phyloP scores from a whole-genome alignment of 768 basidiomycete genomes.

The Suillus subalutaceus region DNA sequence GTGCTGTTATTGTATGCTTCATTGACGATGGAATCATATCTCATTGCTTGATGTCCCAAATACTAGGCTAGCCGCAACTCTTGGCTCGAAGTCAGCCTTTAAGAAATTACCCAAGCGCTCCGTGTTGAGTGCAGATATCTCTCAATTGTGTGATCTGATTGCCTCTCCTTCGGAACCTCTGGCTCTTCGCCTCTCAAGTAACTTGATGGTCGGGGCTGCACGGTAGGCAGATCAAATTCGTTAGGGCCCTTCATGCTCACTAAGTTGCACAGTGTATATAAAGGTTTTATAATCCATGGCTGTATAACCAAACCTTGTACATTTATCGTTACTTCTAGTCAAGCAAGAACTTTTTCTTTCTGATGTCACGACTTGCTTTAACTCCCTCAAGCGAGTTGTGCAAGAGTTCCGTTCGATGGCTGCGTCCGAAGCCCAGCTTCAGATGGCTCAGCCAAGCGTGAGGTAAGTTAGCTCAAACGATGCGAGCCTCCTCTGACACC shows the following conservation, averaged over 20 bases:
- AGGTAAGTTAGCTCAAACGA: conserved; percentile 45
- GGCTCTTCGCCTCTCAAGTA: conserved; percentile 84
- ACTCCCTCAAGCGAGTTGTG: conserved; percentile 77
- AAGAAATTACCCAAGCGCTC: conserved; percentile 82
- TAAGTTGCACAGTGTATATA: conserved; percentile 44
- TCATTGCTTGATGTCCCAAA: conserved; percentile 3
- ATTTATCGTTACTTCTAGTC: conserved; percentile 44
- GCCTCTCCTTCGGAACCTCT: conserved; percentile 84
- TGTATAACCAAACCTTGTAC: background rate
- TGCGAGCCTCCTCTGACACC: conserved; percentile 8
- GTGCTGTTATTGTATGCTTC: conserved; percentile 40
- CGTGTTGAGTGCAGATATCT: conserved; percentile 83
- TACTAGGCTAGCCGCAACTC: conserved; percentile 84
- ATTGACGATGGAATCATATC: background rate
- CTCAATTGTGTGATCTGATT: conserved; percentile 79
- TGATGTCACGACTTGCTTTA: conserved; percentile 80
- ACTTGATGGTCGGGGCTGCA: conserved; percentile 87
- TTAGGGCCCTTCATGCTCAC: conserved; percentile 8
- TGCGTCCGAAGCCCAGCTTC: conserved; percentile 54
- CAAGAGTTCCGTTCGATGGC: conserved; percentile 58
- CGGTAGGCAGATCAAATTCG: conserved; percentile 51
- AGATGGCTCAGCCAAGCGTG: conserved; percentile 70
- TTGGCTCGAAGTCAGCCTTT: conserved; percentile 86
- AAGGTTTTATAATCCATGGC: conserved; percentile 35
- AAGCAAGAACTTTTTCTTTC: conserved; percentile 83